phyloP scores from a whole-genome alignment of 116 monocot species.

The Papilionanthe hybrid region DNA sequence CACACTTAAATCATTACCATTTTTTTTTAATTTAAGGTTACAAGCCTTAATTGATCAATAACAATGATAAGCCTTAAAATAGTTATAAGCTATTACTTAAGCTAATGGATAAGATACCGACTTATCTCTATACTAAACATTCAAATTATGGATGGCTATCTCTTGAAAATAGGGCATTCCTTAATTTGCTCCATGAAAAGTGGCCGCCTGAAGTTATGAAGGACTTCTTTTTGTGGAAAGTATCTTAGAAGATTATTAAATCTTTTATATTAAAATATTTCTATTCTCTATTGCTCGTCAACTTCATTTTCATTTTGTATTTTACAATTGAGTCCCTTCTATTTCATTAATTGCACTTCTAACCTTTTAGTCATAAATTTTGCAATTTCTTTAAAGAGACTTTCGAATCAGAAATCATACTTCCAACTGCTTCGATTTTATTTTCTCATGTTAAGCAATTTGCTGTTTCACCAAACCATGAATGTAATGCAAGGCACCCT shows the following conservation, averaged over 20 bases:
- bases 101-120: neutral
- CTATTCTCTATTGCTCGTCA: no score
- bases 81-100: neutral
- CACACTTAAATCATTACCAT: neutral
- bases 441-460: neutral
- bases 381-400: neutral
- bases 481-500: neutral
- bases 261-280: neutral
- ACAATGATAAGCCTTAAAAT: neutral
- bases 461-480: neutral
- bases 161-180: no score
- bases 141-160: no score
- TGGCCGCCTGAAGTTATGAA: neutral
- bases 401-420: neutral
- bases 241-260: neutral
- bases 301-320: neutral
- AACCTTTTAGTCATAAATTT: neutral
- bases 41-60: no score
- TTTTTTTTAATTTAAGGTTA: neutral
- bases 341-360: neutral
- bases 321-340: neutral
- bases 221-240: neutral
- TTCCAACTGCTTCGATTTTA: neutral
- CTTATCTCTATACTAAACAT: no score
- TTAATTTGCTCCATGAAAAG: neutral